phyloP scores from a whole-genome alignment of 2,329 filamentous ascomycete genomes.

The Clonostachys byssicola region DNA sequence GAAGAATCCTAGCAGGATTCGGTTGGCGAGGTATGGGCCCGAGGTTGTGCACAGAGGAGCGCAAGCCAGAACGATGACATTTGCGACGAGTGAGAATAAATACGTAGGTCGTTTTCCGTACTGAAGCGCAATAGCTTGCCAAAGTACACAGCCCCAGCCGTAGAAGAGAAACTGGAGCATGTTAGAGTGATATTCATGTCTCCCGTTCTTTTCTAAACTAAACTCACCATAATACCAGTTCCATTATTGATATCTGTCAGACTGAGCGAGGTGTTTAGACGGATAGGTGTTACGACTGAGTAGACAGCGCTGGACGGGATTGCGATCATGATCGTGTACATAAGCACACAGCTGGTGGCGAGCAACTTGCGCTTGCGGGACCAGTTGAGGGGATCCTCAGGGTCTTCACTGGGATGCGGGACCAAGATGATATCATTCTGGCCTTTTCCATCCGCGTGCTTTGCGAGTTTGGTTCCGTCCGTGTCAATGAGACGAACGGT shows the following conservation, averaged over 20 bases:
- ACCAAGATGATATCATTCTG: constrained; percentile 13
- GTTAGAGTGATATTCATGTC: too few relatives aligned
- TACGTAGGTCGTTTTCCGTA: constrained; percentile 23
- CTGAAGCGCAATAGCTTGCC: constrained; percentile 21
- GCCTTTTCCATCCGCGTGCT: constrained; percentile 2
- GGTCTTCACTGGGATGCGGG: constrained; percentile 13
- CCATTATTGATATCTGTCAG: constrained; percentile 20
- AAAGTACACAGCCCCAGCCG: constrained; percentile 24
- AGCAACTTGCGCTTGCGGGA: constrained; percentile 10
- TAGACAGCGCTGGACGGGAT: constrained; percentile 18
- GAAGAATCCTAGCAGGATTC: constrained; percentile 18
- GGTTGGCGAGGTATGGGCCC: constrained; percentile 15
- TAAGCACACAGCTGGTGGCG: constrained; percentile 10
- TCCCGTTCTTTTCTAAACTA: not conserved
- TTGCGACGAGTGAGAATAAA: constrained; percentile 15
- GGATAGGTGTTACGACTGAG: constrained; percentile 19
- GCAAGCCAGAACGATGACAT: constrained; percentile 16
- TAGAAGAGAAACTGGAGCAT: constrained; percentile 17
- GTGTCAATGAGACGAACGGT: constrained; percentile 5
- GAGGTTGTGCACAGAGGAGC: constrained; percentile 15
- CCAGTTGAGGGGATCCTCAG: constrained; percentile 19
- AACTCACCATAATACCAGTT: constrained; percentile 17
- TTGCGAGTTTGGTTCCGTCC: not conserved
- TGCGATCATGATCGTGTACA: constrained; percentile 13
- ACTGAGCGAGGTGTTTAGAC: constrained; percentile 10